A percentile compares a stretch with the other conserved stretches of the same genome.
These are phyloP conservation scores for Piper betle DNA, from an alignment of 164 flowering plant species.

Conservation along the genomic window DNA sequence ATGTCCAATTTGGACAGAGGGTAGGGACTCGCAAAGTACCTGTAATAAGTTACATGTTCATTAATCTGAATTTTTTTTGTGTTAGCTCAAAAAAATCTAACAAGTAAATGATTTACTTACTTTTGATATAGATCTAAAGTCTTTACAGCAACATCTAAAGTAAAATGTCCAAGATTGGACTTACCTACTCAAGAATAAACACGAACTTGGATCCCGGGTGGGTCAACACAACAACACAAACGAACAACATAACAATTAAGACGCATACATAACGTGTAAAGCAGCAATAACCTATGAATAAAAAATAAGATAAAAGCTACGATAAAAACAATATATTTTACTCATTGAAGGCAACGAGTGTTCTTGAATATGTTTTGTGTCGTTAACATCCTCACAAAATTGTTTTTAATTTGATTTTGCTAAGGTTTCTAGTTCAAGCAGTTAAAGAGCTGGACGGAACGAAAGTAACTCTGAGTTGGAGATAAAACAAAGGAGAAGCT, in stretches of 20 bases:
- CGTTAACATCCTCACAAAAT: too few relatives aligned
- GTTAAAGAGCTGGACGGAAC: too few relatives aligned
- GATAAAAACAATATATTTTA: constrained; percentile 6
- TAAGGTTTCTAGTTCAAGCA: too few relatives aligned
- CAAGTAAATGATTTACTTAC: constrained; percentile 23
- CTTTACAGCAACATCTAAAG: constrained; percentile 78
- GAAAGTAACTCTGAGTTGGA: too few relatives aligned
- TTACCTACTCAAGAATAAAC: constrained; percentile 87
- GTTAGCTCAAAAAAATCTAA: background rate
- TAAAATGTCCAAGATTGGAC: constrained; percentile 81
- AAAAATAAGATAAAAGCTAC: too few relatives aligned
- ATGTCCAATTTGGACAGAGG: constrained; percentile 89
- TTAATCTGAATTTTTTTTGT: constrained; percentile 2
- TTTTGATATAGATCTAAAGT: constrained; percentile 68
- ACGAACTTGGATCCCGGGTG: constrained; percentile 78
- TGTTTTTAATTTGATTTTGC: too few relatives aligned
- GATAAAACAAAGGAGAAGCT: too few relatives aligned
- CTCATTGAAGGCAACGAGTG: too few relatives aligned
- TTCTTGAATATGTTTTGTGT: too few relatives aligned
- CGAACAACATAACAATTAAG: background rate
- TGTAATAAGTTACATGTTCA: constrained; percentile 7
- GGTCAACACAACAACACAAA: too few relatives aligned
- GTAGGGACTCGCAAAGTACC: constrained; percentile 83
- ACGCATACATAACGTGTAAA: background rate
- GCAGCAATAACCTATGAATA: background rate